Conservation (phyloP, 805 yeast species). For the Cyberlindnera euphorbiae region DNA sequence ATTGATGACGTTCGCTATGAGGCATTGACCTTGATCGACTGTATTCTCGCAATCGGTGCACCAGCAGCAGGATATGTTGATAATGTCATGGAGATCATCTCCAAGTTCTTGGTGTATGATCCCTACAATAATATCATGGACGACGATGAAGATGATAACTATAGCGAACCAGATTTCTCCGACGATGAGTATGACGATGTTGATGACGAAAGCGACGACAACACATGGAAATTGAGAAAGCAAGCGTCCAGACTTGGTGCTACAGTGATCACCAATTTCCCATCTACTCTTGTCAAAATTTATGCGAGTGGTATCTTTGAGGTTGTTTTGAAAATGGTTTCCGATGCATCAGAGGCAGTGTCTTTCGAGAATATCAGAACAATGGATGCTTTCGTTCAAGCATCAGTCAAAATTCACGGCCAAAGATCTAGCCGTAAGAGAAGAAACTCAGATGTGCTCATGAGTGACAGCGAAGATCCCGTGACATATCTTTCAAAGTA, state of each 20-base stretch:
- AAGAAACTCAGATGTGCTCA: conserved; percentile 37
- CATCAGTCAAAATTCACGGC: conserved; percentile 19
- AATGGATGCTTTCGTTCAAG: conserved; percentile 35
- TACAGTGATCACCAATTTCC: conserved; percentile 34
- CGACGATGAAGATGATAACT: conserved; percentile 32
- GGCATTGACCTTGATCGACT: conserved; percentile 36
- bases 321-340: conserved; percentile 30
- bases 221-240: conserved; percentile 60
- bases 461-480: conserved; percentile 29
- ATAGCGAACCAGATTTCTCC: conserved; percentile 42
- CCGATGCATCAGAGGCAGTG: conserved; percentile 46
- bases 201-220: conserved; percentile 42
- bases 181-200: conserved; percentile 37
- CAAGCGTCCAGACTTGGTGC: conserved; percentile 42
- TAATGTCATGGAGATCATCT: conserved; percentile 27
- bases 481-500: conserved; percentile 17
- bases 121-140: conserved; percentile 38
- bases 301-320: conserved; percentile 30
- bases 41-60: conserved; percentile 37
- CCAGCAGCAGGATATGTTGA: conserved; percentile 25
- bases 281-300: conserved; percentile 32
- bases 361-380: conserved; percentile 45
- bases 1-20: conserved; percentile 49
- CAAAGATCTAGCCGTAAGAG: conserved; percentile 26
- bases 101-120: conserved; percentile 37